phyloP scores from a whole-genome alignment of 345 rosid species.

The Erysimum cheiranthoides region DNA sequence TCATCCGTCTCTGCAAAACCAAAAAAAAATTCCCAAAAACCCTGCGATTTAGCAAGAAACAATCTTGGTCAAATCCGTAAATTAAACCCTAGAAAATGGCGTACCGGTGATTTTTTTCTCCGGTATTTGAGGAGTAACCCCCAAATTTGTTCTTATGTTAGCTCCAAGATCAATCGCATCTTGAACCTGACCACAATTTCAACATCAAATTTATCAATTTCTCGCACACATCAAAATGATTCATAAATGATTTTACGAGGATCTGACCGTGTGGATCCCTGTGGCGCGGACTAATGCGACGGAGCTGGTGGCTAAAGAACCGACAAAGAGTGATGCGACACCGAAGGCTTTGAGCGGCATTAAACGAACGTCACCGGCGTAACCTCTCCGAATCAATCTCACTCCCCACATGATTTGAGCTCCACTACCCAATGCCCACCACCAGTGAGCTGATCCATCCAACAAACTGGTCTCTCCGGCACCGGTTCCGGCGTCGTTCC shows the following conservation, averaged over 20 bases:
- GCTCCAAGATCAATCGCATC: slow-evolving; percentile 58
- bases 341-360: slow-evolving; percentile 70
- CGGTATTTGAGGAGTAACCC: slow-evolving; percentile 44
- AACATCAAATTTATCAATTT: not conserved
- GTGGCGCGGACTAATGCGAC: slow-evolving; percentile 56
- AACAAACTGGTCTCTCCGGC: not conserved
- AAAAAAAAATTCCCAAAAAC: not conserved
- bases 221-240: not conserved
- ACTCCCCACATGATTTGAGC: slow-evolving; percentile 60
- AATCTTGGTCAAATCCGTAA: not conserved
- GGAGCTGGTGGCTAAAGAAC: slow-evolving; percentile 57
- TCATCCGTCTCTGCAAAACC: slow-evolving; percentile 38
- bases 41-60: not conserved
- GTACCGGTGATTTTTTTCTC: slow-evolving; percentile 36
- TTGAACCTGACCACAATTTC: slow-evolving; percentile 49
- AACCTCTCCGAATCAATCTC: slow-evolving; percentile 55
- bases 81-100: not conserved
- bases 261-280: slow-evolving; percentile 59
- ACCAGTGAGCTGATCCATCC: slow-evolving; percentile 35
- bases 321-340: slow-evolving; percentile 68
- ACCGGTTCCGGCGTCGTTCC: slow-evolving; percentile 13
- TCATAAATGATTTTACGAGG: not conserved
- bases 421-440: slow-evolving; percentile 46
- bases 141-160: slow-evolving; percentile 51
- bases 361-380: slow-evolving; percentile 55